phyloP scores from a whole-genome alignment of 176 grass and related monocot species.

The Oryza nivara region DNA sequence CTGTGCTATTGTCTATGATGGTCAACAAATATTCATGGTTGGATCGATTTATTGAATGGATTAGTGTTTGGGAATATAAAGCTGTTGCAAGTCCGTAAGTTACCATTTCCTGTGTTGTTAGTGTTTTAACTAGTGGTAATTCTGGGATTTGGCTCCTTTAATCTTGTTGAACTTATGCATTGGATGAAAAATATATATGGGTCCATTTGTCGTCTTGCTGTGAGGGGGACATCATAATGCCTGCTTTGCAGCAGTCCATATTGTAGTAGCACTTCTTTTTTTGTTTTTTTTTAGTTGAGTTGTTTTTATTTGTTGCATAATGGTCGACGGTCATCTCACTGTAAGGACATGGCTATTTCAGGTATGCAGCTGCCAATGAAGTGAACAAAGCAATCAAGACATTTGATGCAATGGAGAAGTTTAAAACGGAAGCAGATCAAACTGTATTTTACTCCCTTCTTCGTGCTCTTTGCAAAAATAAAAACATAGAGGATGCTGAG shows the following conservation, averaged over 20 bases:
- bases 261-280: background rate
- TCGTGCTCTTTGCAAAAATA: slow-evolving; percentile 77
- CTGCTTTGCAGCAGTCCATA: background rate
- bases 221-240: background rate
- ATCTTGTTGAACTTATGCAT: background rate
- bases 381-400: slow-evolving; percentile 81
- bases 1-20: background rate
- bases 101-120: slow-evolving; percentile 6
- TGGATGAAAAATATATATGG: background rate
- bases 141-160: background rate
- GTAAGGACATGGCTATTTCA: slow-evolving; percentile 42
- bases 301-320: background rate
- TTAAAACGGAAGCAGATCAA: slow-evolving; percentile 73
- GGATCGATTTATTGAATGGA: background rate
- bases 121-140: background rate
- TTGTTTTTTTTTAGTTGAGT: background rate
- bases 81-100: background rate
- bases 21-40: background rate
- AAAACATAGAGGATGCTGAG: slow-evolving; percentile 91
- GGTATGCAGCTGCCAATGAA: slow-evolving; percentile 92
- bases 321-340: background rate
- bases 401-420: slow-evolving; percentile 78
- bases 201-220: slow-evolving; percentile 17
- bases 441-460: slow-evolving; percentile 76
- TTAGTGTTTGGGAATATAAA: background rate